These are phyloP conservation scores for Phytophthora sansomeana DNA, from an alignment of 352 stramenopile species.

Conservation along the genomic window DNA sequence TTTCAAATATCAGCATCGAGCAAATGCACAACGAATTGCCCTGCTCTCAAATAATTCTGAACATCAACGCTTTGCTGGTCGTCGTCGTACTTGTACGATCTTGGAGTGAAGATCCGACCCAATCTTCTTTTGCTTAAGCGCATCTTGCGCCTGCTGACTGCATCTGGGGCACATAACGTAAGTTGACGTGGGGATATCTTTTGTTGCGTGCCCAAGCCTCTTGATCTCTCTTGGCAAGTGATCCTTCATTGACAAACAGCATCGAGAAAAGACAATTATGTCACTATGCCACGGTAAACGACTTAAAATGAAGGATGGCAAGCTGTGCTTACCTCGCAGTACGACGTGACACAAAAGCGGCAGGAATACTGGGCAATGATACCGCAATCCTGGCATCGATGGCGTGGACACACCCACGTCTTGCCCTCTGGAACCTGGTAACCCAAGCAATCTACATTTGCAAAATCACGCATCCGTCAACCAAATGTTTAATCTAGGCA, in stretches of 20 bases:
- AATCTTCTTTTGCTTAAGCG: conserved; percentile 58
- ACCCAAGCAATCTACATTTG: conserved; percentile 65
- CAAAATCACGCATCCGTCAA: conserved; percentile 8
- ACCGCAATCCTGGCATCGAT: conserved; percentile 72
- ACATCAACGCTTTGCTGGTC: conserved; percentile 24
- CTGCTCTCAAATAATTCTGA: conserved; percentile 18
- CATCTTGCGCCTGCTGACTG: conserved; percentile 41
- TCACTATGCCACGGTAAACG: not conserved
- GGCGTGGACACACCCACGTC: conserved; percentile 72
- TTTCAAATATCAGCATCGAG: conserved; percentile 18
- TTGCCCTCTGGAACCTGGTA: conserved; percentile 64
- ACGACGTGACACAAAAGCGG: conserved; percentile 80
- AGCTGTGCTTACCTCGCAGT: conserved; percentile 52
- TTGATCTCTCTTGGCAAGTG: conserved; percentile 57
- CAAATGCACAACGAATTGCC: conserved; percentile 5
- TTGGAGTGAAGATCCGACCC: conserved; percentile 41
- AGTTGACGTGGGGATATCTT: conserved; percentile 57
- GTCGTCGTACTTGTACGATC: conserved; percentile 44
- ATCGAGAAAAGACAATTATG: conserved; percentile 2
- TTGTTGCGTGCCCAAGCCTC: conserved; percentile 51
- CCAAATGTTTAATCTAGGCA: not conserved
- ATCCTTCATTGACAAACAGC: conserved; percentile 31
- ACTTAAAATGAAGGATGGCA: conserved; percentile 3
- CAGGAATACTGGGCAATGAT: conserved; percentile 64
- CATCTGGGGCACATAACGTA: conserved; percentile 76